Percentiles rank a stretch among this genome's conserved stretches.
Evolutionary conservation across 257 asterid genomes (phyloP).

Genomic region (Jacaranda mimosifolia): DNA sequence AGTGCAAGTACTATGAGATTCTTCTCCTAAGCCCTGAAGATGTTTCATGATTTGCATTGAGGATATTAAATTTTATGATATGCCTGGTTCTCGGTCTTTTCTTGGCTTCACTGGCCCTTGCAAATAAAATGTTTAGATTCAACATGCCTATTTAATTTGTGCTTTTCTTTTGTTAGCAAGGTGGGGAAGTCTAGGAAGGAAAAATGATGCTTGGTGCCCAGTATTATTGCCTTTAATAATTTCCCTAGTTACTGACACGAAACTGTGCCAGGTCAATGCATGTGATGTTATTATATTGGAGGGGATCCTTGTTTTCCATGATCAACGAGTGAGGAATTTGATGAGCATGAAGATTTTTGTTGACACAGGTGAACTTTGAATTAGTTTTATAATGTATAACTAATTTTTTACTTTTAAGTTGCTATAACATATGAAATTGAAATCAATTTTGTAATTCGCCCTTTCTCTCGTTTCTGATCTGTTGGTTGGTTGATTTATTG

Average conservation of each 20-base stretch:
- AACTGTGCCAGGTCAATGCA: conserved; percentile 62
- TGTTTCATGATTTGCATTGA: neutral
- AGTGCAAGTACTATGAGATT: neutral
- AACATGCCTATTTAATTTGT: neutral
- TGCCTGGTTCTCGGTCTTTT: neutral
- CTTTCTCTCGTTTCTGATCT: neutral
- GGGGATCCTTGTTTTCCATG: conserved; percentile 77
- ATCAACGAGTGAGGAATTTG: conserved; percentile 65
- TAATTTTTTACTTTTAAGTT: neutral
- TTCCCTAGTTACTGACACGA: neutral
- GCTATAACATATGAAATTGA: neutral
- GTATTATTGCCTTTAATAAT: neutral
- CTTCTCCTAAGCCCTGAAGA: neutral
- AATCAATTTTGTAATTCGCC: neutral
- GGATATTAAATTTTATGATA: neutral
- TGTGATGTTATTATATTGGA: conserved; percentile 75
- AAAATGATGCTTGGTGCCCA: neutral
- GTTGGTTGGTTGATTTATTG: neutral
- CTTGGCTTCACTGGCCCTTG: neutral
- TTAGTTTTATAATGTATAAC: neutral
- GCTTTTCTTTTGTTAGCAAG: neutral
- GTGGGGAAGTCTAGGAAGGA: neutral
- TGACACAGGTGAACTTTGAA: conserved; percentile 62
- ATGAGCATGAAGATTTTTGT: conserved; percentile 80
- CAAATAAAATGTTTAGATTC: neutral